These are phyloP conservation scores for Quillaja saponaria DNA, from an alignment of 306 rosid genomes.

Conservation along the genomic window DNA sequence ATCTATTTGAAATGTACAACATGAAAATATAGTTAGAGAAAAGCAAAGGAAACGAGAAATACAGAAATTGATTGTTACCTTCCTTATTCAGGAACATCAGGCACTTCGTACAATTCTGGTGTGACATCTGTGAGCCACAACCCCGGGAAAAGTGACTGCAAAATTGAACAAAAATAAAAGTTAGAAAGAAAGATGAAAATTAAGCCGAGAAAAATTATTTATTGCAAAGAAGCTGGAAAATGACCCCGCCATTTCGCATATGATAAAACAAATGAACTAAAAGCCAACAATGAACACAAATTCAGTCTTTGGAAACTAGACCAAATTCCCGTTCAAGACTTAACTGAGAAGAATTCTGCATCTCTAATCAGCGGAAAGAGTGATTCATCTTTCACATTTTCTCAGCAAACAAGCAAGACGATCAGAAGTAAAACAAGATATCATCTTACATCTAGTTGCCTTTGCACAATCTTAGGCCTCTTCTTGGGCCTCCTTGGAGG, in stretches of 20 bases:
- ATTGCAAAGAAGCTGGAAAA: conserved; percentile 2
- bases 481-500: conserved; percentile 58
- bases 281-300: background rate
- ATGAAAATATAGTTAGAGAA: background rate
- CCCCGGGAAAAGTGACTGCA: conserved; percentile 55
- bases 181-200: background rate
- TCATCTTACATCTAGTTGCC: conserved; percentile 47
- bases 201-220: background rate
- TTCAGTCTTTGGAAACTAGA: background rate
- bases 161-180: conserved; percentile 19
- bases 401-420: background rate
- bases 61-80: conserved; percentile 15
- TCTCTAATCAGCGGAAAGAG: no score
- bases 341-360: background rate
- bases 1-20: conserved; percentile 19
- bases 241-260: no score
- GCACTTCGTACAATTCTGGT: conserved; percentile 53
- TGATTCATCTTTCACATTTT: background rate
- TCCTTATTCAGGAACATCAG: conserved; percentile 55
- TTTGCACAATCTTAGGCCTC: conserved; percentile 58
- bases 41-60: background rate
- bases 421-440: conserved; percentile 3
- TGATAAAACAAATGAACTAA: background rate
- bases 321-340: background rate
- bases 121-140: conserved; percentile 47